Percentiles rank a stretch among this genome's conserved stretches.
Conservation (phyloP, 257 asterid species). For the Ballota nigra region DNA sequence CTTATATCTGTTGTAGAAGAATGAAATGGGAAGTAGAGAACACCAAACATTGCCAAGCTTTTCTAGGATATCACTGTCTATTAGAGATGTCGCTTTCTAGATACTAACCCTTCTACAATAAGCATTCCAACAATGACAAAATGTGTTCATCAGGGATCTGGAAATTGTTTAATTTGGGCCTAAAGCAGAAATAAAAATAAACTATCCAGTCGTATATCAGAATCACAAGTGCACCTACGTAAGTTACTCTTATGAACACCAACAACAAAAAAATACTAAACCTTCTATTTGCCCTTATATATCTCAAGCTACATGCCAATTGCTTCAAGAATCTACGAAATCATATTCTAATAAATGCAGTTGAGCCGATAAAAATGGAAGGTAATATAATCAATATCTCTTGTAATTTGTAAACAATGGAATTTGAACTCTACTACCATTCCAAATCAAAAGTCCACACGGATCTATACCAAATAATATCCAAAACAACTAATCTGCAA, state of each 20-base stretch:
- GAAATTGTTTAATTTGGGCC: not conserved
- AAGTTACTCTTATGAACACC: not conserved
- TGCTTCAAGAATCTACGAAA: not conserved
- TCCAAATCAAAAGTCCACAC: not conserved
- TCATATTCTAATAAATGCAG: not conserved
- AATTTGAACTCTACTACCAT: not conserved
- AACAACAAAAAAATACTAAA: not conserved
- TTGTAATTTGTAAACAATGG: not conserved
- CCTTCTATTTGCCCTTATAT: not conserved
- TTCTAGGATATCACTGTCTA: not conserved
- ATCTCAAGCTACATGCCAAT: conserved; percentile 1
- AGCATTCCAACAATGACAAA: not conserved
- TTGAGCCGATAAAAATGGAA: not conserved
- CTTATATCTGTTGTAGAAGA: not conserved
- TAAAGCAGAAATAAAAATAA: not conserved
- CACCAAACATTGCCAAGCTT: not conserved
- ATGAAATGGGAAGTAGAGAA: not conserved
- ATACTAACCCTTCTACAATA: not conserved
- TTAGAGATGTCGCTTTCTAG: not conserved
- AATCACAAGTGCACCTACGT: not conserved
- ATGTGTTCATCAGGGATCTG: not conserved
- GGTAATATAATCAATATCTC: conserved; percentile 3
- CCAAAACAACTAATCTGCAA: not conserved
- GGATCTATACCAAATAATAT: not conserved
- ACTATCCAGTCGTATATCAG: not conserved